A percentile compares a stretch with the other conserved stretches of the same genome.
Evolutionary conservation across 2,329 filamentous ascomycete genomes (phyloP).

Genomic region (Phaeosphaeriaceae sp.): DNA sequence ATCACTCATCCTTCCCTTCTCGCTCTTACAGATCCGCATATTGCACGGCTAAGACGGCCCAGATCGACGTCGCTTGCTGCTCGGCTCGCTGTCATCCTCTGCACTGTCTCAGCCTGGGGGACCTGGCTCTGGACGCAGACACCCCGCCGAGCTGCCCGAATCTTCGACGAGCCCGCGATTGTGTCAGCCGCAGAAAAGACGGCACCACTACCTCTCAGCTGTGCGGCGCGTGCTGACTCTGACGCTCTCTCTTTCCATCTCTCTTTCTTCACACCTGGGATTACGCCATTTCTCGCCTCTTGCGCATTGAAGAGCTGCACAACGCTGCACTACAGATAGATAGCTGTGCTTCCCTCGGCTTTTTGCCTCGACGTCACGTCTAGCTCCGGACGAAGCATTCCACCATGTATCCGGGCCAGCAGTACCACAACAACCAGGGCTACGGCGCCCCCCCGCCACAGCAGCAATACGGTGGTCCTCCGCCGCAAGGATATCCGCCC

Average conservation of each 20-base stretch:
- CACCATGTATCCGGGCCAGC: constrained; percentile 52
- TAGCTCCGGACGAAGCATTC: neutral
- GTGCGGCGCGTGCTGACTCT: neutral
- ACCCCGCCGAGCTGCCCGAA: constrained; percentile 20
- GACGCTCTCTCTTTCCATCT: neutral
- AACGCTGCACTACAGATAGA: neutral
- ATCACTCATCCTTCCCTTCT: constrained; percentile 1
- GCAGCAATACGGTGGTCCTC: constrained; percentile 40
- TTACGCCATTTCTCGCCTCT: neutral
- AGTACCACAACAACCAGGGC: constrained; percentile 51
- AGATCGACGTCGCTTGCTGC: neutral
- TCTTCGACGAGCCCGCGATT: constrained; percentile 9
- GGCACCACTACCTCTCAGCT: neutral
- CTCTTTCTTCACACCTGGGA: neutral
- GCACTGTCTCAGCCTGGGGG: constrained; percentile 7
- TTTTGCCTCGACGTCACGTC: neutral
- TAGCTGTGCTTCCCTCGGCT: neutral
- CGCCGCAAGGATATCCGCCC: constrained; percentile 38
- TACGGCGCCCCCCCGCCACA: constrained; percentile 46
- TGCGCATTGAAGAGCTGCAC: neutral
- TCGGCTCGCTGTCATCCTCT: neutral
- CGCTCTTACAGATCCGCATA: neutral
- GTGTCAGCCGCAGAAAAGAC: constrained; percentile 20
- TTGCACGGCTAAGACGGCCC: neutral
- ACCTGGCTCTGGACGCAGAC: constrained; percentile 7